Percentiles rank a stretch among this genome's conserved stretches.
phyloP scores from a whole-genome alignment of 176 grass and related monocot genomes.

The Oryza officinalis region DNA sequence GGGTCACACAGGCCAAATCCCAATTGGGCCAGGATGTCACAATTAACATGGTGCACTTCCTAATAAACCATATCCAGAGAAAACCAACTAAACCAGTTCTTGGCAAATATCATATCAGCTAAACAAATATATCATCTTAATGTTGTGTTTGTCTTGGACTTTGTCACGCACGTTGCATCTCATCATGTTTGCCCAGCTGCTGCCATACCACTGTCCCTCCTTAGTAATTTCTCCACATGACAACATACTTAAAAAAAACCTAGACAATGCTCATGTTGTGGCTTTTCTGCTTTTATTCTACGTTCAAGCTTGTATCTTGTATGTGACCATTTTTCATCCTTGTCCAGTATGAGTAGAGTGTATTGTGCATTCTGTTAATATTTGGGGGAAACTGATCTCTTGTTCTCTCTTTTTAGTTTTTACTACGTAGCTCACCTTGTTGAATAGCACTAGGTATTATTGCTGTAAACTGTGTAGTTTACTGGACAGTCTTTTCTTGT shows the following conservation, averaged over 20 bases:
- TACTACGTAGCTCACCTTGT: neutral
- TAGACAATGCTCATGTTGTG: neutral
- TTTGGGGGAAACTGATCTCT: neutral
- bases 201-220: neutral
- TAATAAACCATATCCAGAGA: neutral
- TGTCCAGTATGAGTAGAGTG: neutral
- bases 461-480: neutral
- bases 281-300: constrained; percentile 3
- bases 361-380: neutral
- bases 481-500: neutral
- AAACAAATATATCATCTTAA: neutral
- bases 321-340: neutral
- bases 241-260: neutral
- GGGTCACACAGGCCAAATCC: no score
- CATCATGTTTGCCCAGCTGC: neutral
- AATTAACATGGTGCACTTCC: no score
- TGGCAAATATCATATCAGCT: neutral
- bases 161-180: neutral
- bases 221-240: neutral
- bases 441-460: neutral
- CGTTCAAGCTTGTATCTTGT: constrained; percentile 10
- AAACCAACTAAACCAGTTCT: neutral
- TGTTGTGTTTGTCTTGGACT: neutral
- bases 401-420: neutral
- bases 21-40: no score